Percentiles rank a stretch among this genome's conserved stretches.
These are phyloP conservation scores for Aureobasidium namibiae DNA, from an alignment of 2,329 filamentous ascomycete species.

Conservation along the genomic window DNA sequence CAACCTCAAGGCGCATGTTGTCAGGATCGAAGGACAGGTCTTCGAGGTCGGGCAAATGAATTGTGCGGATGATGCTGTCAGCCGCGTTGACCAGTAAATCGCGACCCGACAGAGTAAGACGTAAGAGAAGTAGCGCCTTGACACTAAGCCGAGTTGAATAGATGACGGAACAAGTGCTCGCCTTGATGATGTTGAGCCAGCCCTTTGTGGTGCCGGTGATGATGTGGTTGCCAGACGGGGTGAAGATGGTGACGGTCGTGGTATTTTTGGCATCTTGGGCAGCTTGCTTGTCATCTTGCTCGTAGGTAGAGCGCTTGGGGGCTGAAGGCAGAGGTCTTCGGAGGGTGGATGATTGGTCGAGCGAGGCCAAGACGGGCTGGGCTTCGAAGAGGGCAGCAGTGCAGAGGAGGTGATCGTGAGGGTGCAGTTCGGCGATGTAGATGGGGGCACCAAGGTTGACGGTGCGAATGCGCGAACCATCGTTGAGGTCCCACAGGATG, in stretches of 20 bases:
- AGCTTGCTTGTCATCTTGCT: slow-evolving; percentile 76
- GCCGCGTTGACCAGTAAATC: slow-evolving; percentile 88
- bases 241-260: slow-evolving; percentile 88
- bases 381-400: slow-evolving; percentile 92
- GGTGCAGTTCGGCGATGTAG: slow-evolving; percentile 93
- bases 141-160: slow-evolving; percentile 83
- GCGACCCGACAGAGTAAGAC: slow-evolving; percentile 74
- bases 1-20: slow-evolving; percentile 79
- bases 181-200: slow-evolving; percentile 91
- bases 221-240: slow-evolving; percentile 75
- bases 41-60: slow-evolving; percentile 71
- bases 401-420: slow-evolving; percentile 76
- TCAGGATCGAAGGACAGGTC: slow-evolving; percentile 64
- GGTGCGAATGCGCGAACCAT: slow-evolving; percentile 64
- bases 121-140: slow-evolving; percentile 79
- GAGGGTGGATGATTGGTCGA: slow-evolving; percentile 39
- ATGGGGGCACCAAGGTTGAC: slow-evolving; percentile 88
- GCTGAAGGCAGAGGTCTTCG: slow-evolving; percentile 75
- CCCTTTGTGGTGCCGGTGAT: slow-evolving; percentile 91
- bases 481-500: slow-evolving; percentile 85
- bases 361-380: slow-evolving; percentile 77
- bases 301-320: slow-evolving; percentile 64
- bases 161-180: slow-evolving; percentile 69
- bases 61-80: slow-evolving; percentile 88
- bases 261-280: slow-evolving; percentile 91